These are phyloP conservation scores for Candida tunisiensis DNA, from an alignment of 1,139 yeast species.

Conservation along the genomic window DNA sequence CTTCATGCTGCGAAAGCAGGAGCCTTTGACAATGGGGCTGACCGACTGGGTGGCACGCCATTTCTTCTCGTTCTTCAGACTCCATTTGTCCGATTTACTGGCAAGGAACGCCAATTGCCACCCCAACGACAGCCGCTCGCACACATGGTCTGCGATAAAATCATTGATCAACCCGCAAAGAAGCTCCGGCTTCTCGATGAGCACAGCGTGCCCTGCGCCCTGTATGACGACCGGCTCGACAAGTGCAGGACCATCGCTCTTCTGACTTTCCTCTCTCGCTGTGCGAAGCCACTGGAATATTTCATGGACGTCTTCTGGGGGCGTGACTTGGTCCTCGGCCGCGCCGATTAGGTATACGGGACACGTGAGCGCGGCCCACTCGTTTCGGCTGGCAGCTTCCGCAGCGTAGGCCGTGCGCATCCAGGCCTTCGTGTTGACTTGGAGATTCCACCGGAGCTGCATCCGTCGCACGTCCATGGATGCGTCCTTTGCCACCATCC, in stretches of 20 bases:
- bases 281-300: conserved; percentile 1
- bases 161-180: conserved; percentile 46
- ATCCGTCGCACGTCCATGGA: conserved; percentile 23
- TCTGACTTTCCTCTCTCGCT: background rate
- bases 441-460: conserved; percentile 60
- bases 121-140: conserved; percentile 32
- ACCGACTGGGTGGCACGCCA: conserved; percentile 45
- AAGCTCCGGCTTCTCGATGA: conserved; percentile 48
- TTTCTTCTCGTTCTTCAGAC: conserved; percentile 55
- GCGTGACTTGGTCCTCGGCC: conserved; percentile 38
- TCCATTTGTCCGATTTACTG: conserved; percentile 55
- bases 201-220: conserved; percentile 49
- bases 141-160: conserved; percentile 32
- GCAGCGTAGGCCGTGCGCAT: conserved; percentile 38
- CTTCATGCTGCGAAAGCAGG: conserved; percentile 56
- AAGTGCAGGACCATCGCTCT: too few species aligned
- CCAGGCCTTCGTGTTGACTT: conserved; percentile 37
- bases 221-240: conserved; percentile 22
- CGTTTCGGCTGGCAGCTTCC: conserved; percentile 25
- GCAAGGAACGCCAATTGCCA: conserved; percentile 41
- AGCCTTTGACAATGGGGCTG: conserved; percentile 24
- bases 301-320: conserved; percentile 14
- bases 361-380: conserved; percentile 19
- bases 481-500: conserved; percentile 29
- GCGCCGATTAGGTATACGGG: conserved; percentile 42